Base-by-base conservation (phyloP, 2,329 filamentous ascomycete genomes). In the Xylaria sp. region DNA sequence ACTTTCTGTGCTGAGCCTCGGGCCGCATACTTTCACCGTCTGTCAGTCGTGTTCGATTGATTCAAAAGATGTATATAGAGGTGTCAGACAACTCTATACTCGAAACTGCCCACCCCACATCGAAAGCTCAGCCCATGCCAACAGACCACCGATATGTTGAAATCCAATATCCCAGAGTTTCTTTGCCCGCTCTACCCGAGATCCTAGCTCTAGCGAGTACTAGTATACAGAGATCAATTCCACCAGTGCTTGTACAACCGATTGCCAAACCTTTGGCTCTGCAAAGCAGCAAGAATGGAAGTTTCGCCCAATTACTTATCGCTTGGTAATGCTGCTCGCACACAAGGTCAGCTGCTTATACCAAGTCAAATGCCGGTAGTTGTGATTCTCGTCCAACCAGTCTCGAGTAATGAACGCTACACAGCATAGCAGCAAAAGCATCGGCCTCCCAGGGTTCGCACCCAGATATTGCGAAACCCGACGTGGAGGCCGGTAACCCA, bases 1-100 rank as follows among this genome's bases (percentile, higher is more conserved):
- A 33, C 39, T 61, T 63, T 48, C 64, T 62, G 59, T 63, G 51
- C 67, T 58, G 62, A 64, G 36, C 52, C 25, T 70, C 67, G 67
- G 68, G 52, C 70, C 67, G 59, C 61, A 48, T 55, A 33, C 57
- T 63, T 43, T 28, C 39, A 56, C 54, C 18, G 39, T 64, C 46
- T 57, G 20, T 51, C 23, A 18, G 13, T 51, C 8, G 15, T 48
- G 64, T 62, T 59, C 43, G 56, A 28, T 62, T 61, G 31, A 54
- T 64, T 15, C 48, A 33, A 28, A 28, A 28, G 58, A 65, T 63
- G 56, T 49, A 61, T 61, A 55, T 18, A 48, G 31, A 41, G 31
- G 52, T 61, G 49, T 56, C 36, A 61, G 36, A 41, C 43, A 23
- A 33, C 56, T 41, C 18, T n/a, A 36, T 54, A 48, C n/a, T 56